Evolutionary conservation across 108 stramenopile species (phyloP).

Genomic region (Aurantiochytrium sp.): DNA sequence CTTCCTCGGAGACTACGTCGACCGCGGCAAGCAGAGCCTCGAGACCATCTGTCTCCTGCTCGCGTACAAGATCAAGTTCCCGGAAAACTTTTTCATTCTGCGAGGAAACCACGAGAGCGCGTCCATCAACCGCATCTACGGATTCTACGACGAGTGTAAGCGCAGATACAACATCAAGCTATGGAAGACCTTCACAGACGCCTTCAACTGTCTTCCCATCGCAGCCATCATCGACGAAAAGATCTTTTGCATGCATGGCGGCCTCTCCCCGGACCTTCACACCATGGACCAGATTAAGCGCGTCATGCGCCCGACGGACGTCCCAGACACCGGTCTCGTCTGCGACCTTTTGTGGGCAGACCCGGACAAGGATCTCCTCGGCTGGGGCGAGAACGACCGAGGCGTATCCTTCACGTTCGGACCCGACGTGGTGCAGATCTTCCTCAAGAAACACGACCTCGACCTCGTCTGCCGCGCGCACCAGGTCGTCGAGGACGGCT

Average conservation of each 20-base stretch:
- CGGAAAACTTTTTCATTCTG: conserved; percentile 96
- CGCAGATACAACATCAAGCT: conserved; percentile 97
- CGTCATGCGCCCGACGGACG: conserved; percentile 91
- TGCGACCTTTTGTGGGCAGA: conserved; percentile 99
- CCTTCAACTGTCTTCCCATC: conserved; percentile 99
- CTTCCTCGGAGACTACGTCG: conserved; percentile 51
- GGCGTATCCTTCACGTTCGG: conserved; percentile 99
- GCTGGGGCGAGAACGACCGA: conserved; percentile 99
- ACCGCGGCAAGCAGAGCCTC: conserved; percentile 47
- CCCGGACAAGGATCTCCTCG: conserved; percentile 98
- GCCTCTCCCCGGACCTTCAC: conserved; percentile 84
- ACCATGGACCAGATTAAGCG: conserved; percentile 94
- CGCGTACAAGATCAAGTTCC: conserved; percentile 99
- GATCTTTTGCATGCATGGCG: conserved; percentile 99
- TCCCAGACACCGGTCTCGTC: conserved; percentile 96
- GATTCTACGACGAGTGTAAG: conserved; percentile 99
- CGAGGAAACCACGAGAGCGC: conserved; percentile 99
- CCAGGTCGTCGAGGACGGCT: conserved; percentile 99
- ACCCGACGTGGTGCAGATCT: conserved; percentile 96
- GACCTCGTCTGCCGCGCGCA: conserved; percentile 99
- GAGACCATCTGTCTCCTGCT: conserved; percentile 91
- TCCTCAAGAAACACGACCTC: conserved; percentile 90
- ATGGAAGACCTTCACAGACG: conserved; percentile 99
- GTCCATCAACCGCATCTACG: conserved; percentile 97
- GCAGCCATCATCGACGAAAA: conserved; percentile 99